phyloP scores from a whole-genome alignment of 2,329 filamentous ascomycete species.

The Penicillium oxalicum region DNA sequence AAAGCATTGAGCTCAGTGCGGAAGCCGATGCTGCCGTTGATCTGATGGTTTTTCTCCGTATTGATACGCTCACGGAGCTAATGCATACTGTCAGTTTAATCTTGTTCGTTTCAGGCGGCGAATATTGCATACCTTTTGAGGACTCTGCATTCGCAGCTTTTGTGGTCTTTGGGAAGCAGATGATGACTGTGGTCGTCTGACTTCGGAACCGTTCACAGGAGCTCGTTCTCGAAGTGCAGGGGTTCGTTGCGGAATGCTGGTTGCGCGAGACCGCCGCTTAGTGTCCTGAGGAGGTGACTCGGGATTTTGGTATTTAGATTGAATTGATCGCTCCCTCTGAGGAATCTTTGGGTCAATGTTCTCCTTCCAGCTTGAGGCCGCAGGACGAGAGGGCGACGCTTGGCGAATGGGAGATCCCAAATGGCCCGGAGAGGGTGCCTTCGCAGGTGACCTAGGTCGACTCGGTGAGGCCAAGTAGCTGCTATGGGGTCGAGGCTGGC shows the following conservation, averaged over 20 bases:
- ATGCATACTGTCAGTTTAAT: constrained; percentile 4
- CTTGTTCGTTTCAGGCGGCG: background rate
- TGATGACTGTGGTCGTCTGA: constrained; percentile 41
- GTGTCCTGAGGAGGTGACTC: constrained; percentile 32
- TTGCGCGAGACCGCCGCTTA: constrained; percentile 44
- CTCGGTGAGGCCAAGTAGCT: constrained; percentile 26
- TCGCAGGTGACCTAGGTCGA: constrained; percentile 29
- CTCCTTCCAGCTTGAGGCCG: constrained; percentile 36
- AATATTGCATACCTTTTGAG: constrained; percentile 46
- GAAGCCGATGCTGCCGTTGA: constrained; percentile 62
- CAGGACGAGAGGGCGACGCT: constrained; percentile 29
- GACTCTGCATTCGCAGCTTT: constrained; percentile 61
- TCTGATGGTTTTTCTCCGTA: constrained; percentile 69
- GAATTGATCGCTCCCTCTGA: constrained; percentile 29
- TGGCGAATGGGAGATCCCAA: constrained; percentile 27
- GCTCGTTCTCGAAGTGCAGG: constrained; percentile 32
- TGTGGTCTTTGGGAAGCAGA: constrained; percentile 65
- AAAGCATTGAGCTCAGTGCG: constrained; percentile 74
- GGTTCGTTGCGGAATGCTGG: constrained; percentile 45
- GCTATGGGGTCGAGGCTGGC: constrained; percentile 25
- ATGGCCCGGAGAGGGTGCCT: constrained; percentile 25
- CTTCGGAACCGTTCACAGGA: constrained; percentile 27
- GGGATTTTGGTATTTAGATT: constrained; percentile 29
- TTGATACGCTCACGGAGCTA: constrained; percentile 72
- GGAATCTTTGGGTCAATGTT: constrained; percentile 33